Evolutionary conservation across 2,329 filamentous ascomycete species (phyloP).

Genomic region (Piedraia hortae): DNA sequence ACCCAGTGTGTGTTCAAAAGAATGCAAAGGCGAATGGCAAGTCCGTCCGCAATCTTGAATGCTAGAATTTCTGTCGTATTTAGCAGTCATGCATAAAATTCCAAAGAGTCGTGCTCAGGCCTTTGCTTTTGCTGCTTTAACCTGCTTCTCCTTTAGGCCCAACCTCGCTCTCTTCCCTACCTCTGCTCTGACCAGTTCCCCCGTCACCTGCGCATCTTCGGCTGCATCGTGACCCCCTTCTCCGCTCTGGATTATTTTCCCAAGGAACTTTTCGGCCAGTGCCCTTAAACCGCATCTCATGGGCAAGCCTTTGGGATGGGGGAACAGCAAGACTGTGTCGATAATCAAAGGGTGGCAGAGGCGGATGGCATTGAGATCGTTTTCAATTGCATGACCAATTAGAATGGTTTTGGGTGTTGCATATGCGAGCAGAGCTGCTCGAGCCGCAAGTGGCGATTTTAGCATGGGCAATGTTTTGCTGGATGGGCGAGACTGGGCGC

Average conservation of each 20-base stretch:
- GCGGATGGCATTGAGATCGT: constrained; percentile 67
- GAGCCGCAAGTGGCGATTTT: constrained; percentile 43
- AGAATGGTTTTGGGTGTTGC: constrained; percentile 54
- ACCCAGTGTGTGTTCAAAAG: too few species aligned
- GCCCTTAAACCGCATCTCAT: constrained; percentile 49
- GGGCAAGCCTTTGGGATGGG: constrained; percentile 50
- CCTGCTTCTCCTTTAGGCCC: too few species aligned
- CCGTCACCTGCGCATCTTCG: constrained; percentile 73
- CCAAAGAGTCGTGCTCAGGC: not conserved
- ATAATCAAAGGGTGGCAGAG: constrained; percentile 64
- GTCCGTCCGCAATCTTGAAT: too few species aligned
- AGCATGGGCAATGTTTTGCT: constrained; percentile 37
- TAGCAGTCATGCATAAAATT: too few species aligned
- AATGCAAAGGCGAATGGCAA: too few species aligned
- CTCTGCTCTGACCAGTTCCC: constrained; percentile 52
- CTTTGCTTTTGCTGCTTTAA: too few species aligned
- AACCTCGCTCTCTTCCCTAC: constrained; percentile 38
- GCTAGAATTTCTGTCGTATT: too few species aligned
- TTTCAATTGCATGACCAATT: constrained; percentile 83
- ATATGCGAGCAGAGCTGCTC: constrained; percentile 47
- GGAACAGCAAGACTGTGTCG: constrained; percentile 65
- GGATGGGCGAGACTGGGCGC: constrained; percentile 1
- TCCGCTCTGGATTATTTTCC: constrained; percentile 52
- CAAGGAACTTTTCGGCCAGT: constrained; percentile 41
- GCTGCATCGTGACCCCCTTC: constrained; percentile 60